Evolutionary conservation across 2,329 filamentous ascomycete genomes (phyloP).

Genomic region (Botrytis deweyae): DNA sequence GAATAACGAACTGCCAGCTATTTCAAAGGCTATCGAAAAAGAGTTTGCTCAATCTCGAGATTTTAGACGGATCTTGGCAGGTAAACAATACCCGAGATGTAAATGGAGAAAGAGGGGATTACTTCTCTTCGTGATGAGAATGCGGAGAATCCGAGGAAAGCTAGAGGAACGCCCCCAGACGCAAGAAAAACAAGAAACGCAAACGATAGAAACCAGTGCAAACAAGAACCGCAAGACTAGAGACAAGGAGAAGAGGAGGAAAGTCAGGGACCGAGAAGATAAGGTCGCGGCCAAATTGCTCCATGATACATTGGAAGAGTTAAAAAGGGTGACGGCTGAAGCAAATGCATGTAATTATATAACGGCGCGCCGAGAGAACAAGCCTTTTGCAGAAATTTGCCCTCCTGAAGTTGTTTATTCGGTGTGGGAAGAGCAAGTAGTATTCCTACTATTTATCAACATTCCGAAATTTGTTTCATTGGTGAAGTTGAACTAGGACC

Average conservation of each 20-base stretch:
- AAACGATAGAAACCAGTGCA: neutral
- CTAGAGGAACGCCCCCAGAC: too few relatives aligned
- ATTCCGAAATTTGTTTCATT: neutral
- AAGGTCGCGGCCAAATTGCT: neutral
- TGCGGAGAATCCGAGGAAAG: neutral
- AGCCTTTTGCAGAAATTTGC: neutral
- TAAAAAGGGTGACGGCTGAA: fast-evolving
- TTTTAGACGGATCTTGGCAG: neutral
- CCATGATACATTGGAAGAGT: neutral
- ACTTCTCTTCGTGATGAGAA: neutral
- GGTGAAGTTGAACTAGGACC: neutral
- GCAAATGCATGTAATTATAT: fast-evolving
- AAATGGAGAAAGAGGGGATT: neutral
- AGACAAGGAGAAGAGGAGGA: neutral
- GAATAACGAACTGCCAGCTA: neutral
- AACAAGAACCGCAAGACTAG: neutral
- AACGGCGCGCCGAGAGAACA: neutral
- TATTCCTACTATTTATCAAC: neutral
- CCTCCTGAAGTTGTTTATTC: fast-evolving
- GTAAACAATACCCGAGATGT: neutral
- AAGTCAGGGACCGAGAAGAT: neutral
- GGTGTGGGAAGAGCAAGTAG: neutral
- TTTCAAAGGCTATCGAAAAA: neutral
- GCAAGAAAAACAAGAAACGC: neutral
- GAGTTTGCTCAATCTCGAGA: neutral